Evolutionary conservation across 2,329 filamentous ascomycete genomes (phyloP), one percentile per base, ranked within the genome.

Genomic region (Teratosphaeriaceae sp.): DNA sequence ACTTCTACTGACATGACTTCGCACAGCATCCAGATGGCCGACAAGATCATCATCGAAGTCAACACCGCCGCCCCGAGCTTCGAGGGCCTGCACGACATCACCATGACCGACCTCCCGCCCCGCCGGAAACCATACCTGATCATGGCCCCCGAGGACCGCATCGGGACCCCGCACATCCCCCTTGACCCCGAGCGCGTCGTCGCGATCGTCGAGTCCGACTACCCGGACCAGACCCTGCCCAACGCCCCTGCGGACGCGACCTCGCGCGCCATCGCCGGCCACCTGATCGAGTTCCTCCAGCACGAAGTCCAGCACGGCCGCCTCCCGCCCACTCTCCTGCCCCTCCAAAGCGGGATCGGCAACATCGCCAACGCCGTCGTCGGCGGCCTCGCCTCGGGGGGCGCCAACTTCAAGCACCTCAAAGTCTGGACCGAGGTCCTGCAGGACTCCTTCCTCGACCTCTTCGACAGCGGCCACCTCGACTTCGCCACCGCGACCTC

Each of bases 381-480:
- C 46, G 87, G 88, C 47, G 88, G 88, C 12, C 78, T 94, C 43
- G 78, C 81, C 51, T 78, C 84, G 45, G 75, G 75, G 12, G 73
- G 72, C 47, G 85, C 85, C 52, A 83, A 89, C 64, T 94, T 94
- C 74, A 78, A 79, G 61, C 85, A 94, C 70, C 76, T 95, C 45
- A 88, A 85, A 63, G 88, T 94, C 29, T 94, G 88, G 88, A 94
- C 88, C 19, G 88, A 94, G 67, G 88, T 94, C 37, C 80, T 94
- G 44, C 88, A 94, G 70, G 88, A 94, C 64, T 88, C 85, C 18
- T 94, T 94, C 79, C 78, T 94, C 19, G 88, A 94, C 63, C 83
- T 94, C 42, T 94, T 94, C 67, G 88, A 94, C 72, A 84, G 79
- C 46, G 88, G 87, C 20, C 82, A 86, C 60, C 76, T 94, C 16